Evolutionary conservation across 441 rosid species (phyloP).

Genomic region (Euphorbia corollata): DNA sequence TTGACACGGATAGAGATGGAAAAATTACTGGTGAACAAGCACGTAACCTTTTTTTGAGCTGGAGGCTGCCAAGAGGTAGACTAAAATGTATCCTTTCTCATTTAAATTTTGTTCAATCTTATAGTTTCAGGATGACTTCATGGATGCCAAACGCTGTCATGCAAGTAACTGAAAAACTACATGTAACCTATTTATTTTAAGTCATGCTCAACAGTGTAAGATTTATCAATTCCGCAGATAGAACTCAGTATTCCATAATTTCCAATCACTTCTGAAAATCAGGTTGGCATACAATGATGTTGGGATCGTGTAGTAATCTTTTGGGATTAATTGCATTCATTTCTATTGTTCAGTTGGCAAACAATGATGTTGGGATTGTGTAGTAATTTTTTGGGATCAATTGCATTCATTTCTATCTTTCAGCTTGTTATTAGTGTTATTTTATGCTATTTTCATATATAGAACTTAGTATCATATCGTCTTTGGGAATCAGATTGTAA

Average conservation of each 20-base stretch:
- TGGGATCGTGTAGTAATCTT: too few species aligned
- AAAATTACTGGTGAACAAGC: conserved; percentile 90
- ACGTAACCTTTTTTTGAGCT: conserved; percentile 87
- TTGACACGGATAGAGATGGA: conserved; percentile 94
- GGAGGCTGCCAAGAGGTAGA: conserved; percentile 97
- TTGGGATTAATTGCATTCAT: too few species aligned
- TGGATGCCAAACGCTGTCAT: too few species aligned
- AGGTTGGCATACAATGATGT: conserved; percentile 4
- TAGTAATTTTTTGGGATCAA: conserved; percentile 1
- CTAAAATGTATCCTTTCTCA: conserved; percentile 11
- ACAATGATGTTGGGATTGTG: too few species aligned
- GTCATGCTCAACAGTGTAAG: conserved; percentile 1
- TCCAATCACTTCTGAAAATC: neutral
- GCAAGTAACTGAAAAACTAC: too few species aligned
- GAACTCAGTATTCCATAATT: neutral
- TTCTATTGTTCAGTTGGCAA: too few species aligned
- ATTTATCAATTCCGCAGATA: neutral
- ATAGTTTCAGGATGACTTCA: conserved; percentile 8
- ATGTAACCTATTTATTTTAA: neutral
- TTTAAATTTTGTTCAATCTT: conserved; percentile 13
- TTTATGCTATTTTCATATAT: neutral
- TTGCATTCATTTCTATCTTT: neutral
- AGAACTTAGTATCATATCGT: neutral
- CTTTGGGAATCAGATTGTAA: neutral
- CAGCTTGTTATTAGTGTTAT: neutral